Base-by-base conservation (phyloP, 805 yeast species). In the Yarrowia deformans region DNA sequence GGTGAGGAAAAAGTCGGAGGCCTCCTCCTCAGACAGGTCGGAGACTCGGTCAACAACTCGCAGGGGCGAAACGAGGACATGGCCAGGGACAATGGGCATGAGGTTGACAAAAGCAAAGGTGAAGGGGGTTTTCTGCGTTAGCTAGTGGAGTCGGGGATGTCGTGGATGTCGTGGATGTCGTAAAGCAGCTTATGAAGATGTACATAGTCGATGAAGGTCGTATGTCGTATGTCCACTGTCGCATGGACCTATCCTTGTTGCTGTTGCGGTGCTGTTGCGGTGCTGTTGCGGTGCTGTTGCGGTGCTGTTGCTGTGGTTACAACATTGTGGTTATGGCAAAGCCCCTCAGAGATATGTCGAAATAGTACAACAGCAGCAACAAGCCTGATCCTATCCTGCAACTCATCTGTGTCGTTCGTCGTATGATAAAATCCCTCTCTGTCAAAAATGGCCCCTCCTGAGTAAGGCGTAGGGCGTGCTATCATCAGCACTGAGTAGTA, bases 41-140 rank as follows among this genome's bases (percentile, higher is more conserved):
- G 87, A 83, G 61, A 95, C 81, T 23, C 93, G 80, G 4, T 85
- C 79, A 16, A 88, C 92, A 0, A 82, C 81, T 56, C 98, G 80
- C n/a, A 85, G 77, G 0, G 98, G 98, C 6, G 93, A 94, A 13
- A 95, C 87, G 14, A 95, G 81, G 0, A 93, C 94, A 80, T 95
- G 99, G 0, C 99, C 99, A 0, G 97, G 95, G 0, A 92, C 90
- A 64, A 96, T 81, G 0, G 99, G 99, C 77, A 91, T 91, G 66
- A 96, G 78, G 77, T 95, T 95, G 35, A 96, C 99, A 58, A 95
- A 79, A 0, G 97, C 98, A 80, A 82, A 96, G 1, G 95, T 84
- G 77, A 84, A 81, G 70, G 84, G 83, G 1, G 96, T 83, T 72
- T 81, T 81, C 82, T 84, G 87, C 14, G 56, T 63, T 48, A 63